A percentile compares a stretch with the other conserved stretches of the same genome.
phyloP scores from a whole-genome alignment of 2,329 filamentous ascomycete genomes.

The Trichoderma pleuroti region DNA sequence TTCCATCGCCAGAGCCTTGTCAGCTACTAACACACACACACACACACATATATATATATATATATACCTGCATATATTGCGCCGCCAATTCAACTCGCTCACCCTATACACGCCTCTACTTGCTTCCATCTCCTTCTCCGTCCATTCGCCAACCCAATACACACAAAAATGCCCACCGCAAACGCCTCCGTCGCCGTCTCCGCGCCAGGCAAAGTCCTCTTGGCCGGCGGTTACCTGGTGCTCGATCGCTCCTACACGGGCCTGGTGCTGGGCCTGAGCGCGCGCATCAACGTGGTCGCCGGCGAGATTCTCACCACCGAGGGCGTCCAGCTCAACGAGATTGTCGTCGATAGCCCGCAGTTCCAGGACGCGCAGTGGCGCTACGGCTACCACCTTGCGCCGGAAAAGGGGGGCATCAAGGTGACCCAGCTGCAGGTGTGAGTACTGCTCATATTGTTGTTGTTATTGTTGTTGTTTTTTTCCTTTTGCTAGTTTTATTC shows the following conservation, averaged over 20 bases:
- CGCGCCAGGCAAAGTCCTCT: constrained; percentile 91
- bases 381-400: constrained; percentile 71
- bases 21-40: not conserved
- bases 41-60: too few species aligned
- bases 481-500: not conserved
- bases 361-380: constrained; percentile 85
- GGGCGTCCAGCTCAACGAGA: constrained; percentile 62
- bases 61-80: not conserved
- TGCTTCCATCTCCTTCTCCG: not conserved
- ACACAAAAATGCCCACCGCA: constrained; percentile 10
- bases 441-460: constrained; percentile 38
- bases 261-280: constrained; percentile 64
- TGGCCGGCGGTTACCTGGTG: constrained; percentile 92
- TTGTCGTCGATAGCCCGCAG: constrained; percentile 87
- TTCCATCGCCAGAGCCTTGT: not conserved
- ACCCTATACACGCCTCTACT: not conserved
- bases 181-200: constrained; percentile 62
- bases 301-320: constrained; percentile 52
- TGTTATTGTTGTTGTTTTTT: not conserved
- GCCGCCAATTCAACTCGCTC: not conserved
- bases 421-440: constrained; percentile 77
- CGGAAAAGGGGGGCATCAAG: constrained; percentile 72
- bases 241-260: constrained; percentile 84
- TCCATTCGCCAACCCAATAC: not conserved
- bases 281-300: constrained; percentile 63